phyloP scores from a whole-genome alignment of 169 alveolate species.

The Cryptosporidium ryanae region DNA sequence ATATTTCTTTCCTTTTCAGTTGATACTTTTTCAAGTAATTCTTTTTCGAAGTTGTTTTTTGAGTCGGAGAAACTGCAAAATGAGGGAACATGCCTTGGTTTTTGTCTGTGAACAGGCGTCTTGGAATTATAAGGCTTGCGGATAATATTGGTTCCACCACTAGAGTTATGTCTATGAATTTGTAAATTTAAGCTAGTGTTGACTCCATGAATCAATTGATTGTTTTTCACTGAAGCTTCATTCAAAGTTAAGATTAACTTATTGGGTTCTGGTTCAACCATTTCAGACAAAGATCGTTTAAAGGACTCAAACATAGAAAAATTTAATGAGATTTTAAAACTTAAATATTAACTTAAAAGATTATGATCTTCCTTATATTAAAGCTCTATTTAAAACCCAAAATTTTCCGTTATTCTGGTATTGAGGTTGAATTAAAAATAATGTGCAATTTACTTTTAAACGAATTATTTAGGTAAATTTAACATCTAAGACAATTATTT shows the following conservation, averaged over 20 bases:
- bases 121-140: slow-evolving; percentile 68
- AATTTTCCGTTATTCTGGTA: too few species aligned
- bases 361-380: too few species aligned
- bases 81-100: slow-evolving; percentile 75
- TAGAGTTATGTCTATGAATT: slow-evolving; percentile 2
- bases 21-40: slow-evolving; percentile 40
- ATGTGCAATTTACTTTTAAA: too few species aligned
- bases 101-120: slow-evolving; percentile 68
- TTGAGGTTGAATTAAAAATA: too few species aligned
- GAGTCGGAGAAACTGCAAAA: slow-evolving; percentile 49
- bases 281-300: not conserved
- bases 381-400: too few species aligned
- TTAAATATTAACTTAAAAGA: too few species aligned
- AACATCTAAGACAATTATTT: too few species aligned
- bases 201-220: slow-evolving; percentile 35
- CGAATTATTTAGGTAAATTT: too few species aligned
- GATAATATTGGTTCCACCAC: slow-evolving; percentile 31
- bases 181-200: not conserved
- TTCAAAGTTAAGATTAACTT: not conserved
- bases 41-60: slow-evolving; percentile 48
- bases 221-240: slow-evolving; percentile 11
- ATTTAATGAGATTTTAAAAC: too few species aligned
- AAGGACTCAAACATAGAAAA: slow-evolving; percentile 25
- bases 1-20: slow-evolving; percentile 56
- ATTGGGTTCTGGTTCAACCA: slow-evolving; percentile 11